Evolutionary conservation across 768 basidiomycete genomes (phyloP), one percentile per base, ranked within the genome.

Genomic region (Leccinum rimulosum): DNA sequence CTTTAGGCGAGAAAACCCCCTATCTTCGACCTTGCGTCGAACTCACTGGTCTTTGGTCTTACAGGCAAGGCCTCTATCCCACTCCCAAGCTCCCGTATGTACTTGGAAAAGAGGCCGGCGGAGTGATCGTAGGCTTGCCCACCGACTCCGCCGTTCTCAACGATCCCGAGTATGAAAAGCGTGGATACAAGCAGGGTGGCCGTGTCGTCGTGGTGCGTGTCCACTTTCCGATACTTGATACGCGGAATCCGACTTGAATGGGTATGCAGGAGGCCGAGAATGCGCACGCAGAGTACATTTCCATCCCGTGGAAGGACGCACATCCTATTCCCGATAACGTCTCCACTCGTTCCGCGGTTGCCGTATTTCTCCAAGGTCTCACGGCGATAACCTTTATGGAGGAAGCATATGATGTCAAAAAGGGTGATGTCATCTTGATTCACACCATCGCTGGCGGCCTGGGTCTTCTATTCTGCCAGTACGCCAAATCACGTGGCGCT

Each of bases 391-490:
- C 84, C 1, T 89, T 94, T 66, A 80, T 90, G 62, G 87, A 86
- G 51, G 96, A 99, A 71, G 85, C 93, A 8, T 91, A 98, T 73
- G 75, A 85, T 48, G 89, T 95, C 57, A 82, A 94, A 71, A 82
- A 82, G 65, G 89, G 84, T 2, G 93, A 96, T 66, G 82, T 77
- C 50, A 85, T 95, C 56, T 80, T 96, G 52, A 82, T 98, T 2
- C 92, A 97, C 70, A 95, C 96, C 33, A 83, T 96, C 35, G 95
- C 96, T 0, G 96, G 96, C 33, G 95, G 95, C 11, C 80, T 97
- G 10, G 96, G 86, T 3, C 77, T 88, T 28, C 69, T 88, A 31
- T 79, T 87, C 56, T 78, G 83, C 9, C 88, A 96, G 75, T 69
- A 91, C 33, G 84, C 85, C 40, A 87, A 84, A 69, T 76, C 79